Conservation (phyloP, 306 rosid species). For the Hippophae gyantsensis region DNA sequence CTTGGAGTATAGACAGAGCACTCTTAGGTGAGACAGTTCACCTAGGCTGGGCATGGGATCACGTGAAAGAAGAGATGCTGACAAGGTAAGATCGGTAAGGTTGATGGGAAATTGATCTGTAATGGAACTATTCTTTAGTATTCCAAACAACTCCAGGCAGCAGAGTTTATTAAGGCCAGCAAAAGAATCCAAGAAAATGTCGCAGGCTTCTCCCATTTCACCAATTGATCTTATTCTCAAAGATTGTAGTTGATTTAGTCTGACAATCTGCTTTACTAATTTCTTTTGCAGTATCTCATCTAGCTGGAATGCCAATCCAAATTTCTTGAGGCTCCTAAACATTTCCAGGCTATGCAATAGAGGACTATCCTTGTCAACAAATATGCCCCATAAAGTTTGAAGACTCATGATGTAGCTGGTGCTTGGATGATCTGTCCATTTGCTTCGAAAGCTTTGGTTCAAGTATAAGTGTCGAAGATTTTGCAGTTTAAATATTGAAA, state of each 20-base stretch:
- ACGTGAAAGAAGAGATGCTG: background rate
- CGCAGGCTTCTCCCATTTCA: background rate
- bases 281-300: background rate
- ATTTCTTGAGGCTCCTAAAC: conserved; percentile 15
- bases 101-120: background rate
- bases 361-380: background rate
- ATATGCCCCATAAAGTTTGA: conserved; percentile 9
- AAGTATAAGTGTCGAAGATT: conserved; percentile 13
- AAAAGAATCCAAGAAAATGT: background rate
- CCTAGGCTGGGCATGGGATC: conserved; percentile 4
- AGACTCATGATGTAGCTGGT: conserved; percentile 6
- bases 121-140: background rate
- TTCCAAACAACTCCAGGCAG: conserved; percentile 6
- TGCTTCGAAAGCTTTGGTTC: background rate
- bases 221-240: conserved; percentile 14
- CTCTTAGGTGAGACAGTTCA: conserved; percentile 1
- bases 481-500: conserved; percentile 13
- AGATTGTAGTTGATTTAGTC: conserved; percentile 2
- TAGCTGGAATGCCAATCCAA: conserved; percentile 11
- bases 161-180: background rate
- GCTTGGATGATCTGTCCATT: background rate
- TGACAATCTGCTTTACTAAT: background rate
- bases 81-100: conserved; percentile 19
- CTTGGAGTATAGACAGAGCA: conserved; percentile 1
- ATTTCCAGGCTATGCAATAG: background rate